phyloP scores from a whole-genome alignment of 2,329 filamentous ascomycete species.

The Fonsecaea monophora region DNA sequence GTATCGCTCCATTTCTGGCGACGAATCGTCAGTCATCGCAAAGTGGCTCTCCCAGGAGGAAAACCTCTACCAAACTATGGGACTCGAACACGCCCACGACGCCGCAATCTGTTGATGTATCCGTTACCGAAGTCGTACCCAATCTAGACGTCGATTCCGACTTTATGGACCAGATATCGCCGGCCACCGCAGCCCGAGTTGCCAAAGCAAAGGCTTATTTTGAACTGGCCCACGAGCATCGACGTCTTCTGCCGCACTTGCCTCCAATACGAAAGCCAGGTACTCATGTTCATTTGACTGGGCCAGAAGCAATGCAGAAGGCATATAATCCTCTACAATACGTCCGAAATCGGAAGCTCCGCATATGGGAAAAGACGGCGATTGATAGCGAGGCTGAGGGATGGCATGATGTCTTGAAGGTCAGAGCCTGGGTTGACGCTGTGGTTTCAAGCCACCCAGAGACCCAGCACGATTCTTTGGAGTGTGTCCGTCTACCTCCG shows the following conservation, averaged over 20 bases:
- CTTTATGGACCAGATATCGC: slow-evolving; percentile 66
- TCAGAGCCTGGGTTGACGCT: slow-evolving; percentile 78
- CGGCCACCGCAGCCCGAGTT: slow-evolving; percentile 79
- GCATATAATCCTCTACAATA: slow-evolving; percentile 91
- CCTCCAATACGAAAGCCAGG: slow-evolving; percentile 65
- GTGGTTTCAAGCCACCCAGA: slow-evolving; percentile 61
- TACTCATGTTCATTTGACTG: slow-evolving; percentile 28
- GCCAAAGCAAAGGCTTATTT: slow-evolving; percentile 85
- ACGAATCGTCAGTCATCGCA: slow-evolving; percentile 31
- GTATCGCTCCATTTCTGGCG: slow-evolving; percentile 34
- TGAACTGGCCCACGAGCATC: slow-evolving; percentile 84
- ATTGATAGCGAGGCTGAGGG: slow-evolving; percentile 78
- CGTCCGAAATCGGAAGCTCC: slow-evolving; percentile 85
- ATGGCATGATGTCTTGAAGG: slow-evolving; percentile 75
- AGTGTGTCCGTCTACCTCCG: slow-evolving; percentile 53
- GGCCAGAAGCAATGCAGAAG: slow-evolving; percentile 54
- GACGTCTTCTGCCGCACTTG: slow-evolving; percentile 77
- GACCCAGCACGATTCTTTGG: slow-evolving; percentile 54
- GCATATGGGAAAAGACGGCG: slow-evolving; percentile 75
- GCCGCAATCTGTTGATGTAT: slow-evolving; percentile 27
- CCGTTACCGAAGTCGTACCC: slow-evolving; percentile 38
- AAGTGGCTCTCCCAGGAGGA: slow-evolving; percentile 34
- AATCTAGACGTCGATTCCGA: slow-evolving; percentile 44
- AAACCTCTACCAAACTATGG: slow-evolving; percentile 42
- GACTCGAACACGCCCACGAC: slow-evolving; percentile 33